Evolutionary conservation across 495 filamentous ascomycete genomes (phyloP).

Genomic region (Hypoxylon trugodes): DNA sequence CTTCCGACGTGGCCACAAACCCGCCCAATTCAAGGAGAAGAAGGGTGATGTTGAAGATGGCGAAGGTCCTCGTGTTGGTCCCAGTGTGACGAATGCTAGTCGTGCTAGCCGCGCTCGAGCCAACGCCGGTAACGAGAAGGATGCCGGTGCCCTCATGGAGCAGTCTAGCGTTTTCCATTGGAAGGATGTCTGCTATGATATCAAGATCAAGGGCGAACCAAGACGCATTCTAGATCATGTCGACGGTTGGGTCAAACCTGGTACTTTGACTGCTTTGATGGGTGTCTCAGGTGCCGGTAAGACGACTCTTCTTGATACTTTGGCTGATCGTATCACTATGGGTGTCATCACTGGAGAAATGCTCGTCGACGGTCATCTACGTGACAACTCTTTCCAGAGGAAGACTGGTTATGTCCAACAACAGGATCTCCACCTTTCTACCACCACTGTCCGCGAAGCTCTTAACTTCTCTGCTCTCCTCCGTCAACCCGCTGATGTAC

Average conservation of each 20-base stretch:
- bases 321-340: constrained; percentile 83
- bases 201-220: constrained; percentile 81
- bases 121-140: constrained; percentile 61
- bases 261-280: constrained; percentile 90
- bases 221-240: constrained; percentile 84
- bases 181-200: constrained; percentile 85
- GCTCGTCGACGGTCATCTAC: constrained; percentile 78
- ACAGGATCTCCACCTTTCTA: constrained; percentile 89
- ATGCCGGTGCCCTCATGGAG: constrained; percentile 60
- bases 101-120: too few species aligned
- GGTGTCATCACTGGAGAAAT: constrained; percentile 87
- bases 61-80: constrained; percentile 51
- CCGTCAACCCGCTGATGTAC: constrained; percentile 76
- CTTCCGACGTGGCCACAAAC: constrained; percentile 79
- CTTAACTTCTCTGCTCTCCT: constrained; percentile 84
- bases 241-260: constrained; percentile 91
- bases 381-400: constrained; percentile 85
- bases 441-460: constrained; percentile 86
- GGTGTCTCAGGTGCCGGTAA: constrained; percentile 78
- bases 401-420: constrained; percentile 97
- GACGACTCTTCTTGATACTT: constrained; percentile 74
- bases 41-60: constrained; percentile 64
- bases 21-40: constrained; percentile 63
- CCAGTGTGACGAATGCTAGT: constrained; percentile 50
- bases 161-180: constrained; percentile 80